Percentiles rank a stretch among this genome's conserved stretches.
phyloP scores from a whole-genome alignment of 345 rosid genomes.

The Ailanthus altissimus region DNA sequence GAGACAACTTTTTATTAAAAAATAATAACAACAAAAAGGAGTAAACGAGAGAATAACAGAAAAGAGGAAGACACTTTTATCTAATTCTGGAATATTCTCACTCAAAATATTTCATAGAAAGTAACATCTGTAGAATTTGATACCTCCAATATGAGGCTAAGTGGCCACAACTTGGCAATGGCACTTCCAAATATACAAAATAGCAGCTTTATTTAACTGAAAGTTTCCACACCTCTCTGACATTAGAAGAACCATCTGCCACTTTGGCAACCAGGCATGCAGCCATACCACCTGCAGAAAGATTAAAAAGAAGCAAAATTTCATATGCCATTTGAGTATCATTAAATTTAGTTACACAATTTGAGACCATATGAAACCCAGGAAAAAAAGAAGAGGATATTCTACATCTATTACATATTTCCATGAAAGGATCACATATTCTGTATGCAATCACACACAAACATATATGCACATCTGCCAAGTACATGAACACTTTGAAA shows the following conservation, averaged over 20 bases:
- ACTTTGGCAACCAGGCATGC: conserved; percentile 70
- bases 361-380: not conserved
- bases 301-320: not conserved
- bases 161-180: not conserved
- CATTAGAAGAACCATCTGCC: conserved; percentile 87
- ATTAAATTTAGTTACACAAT: not conserved
- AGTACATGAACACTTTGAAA: not conserved
- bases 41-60: not conserved
- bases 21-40: not conserved
- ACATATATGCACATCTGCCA: not conserved
- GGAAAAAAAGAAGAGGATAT: not conserved
- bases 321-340: not conserved
- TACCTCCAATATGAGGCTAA: not conserved
- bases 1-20: not conserved
- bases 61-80: not conserved
- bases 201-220: conserved; percentile 38
- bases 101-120: not conserved
- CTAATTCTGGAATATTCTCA: not conserved
- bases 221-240: conserved; percentile 93
- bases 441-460: not conserved
- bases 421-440: not conserved
- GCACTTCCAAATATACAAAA: not conserved
- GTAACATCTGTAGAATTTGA: conserved; percentile 5
- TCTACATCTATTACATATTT: not conserved
- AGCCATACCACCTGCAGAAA: conserved; percentile 57